phyloP scores from a whole-genome alignment of 148 eudicot species.

The Chenopodium suecicum region DNA sequence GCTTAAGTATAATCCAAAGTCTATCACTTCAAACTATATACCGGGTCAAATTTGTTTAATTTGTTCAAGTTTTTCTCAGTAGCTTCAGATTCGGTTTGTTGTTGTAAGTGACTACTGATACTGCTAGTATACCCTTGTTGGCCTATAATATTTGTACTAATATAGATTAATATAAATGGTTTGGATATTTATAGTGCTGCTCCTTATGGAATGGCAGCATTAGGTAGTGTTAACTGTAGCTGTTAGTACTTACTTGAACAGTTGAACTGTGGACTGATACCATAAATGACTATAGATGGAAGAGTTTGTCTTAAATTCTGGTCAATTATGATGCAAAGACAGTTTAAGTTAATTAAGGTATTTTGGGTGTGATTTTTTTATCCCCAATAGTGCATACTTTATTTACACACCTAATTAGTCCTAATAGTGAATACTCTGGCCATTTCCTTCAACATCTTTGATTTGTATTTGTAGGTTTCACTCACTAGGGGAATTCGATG shows the following conservation, averaged over 20 bases:
- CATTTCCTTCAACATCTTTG: slow-evolving; percentile 7
- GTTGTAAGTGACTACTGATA: background rate
- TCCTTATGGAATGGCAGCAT: background rate
- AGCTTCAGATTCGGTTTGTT: background rate
- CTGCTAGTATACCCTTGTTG: background rate
- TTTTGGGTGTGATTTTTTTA: background rate
- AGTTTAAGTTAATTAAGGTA: background rate
- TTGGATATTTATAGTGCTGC: background rate
- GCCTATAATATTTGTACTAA: background rate
- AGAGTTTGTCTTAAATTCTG: background rate
- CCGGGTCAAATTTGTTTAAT: background rate
- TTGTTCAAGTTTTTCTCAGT: background rate
- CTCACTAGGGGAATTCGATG: slow-evolving; percentile 63
- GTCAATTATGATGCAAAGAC: background rate
- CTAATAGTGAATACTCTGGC: slow-evolving; percentile 7
- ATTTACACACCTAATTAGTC: background rate
- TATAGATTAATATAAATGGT: background rate
- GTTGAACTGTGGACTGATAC: background rate
- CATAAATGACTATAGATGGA: background rate
- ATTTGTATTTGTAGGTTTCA: slow-evolving; percentile 56
- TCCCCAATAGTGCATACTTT: background rate
- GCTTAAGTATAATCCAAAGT: background rate
- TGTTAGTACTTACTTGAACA: background rate
- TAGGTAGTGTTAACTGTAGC: background rate
- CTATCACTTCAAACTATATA: background rate